Base-by-base conservation (phyloP, 1,284 basidiomycete species). In the Trametes hirsuta region DNA sequence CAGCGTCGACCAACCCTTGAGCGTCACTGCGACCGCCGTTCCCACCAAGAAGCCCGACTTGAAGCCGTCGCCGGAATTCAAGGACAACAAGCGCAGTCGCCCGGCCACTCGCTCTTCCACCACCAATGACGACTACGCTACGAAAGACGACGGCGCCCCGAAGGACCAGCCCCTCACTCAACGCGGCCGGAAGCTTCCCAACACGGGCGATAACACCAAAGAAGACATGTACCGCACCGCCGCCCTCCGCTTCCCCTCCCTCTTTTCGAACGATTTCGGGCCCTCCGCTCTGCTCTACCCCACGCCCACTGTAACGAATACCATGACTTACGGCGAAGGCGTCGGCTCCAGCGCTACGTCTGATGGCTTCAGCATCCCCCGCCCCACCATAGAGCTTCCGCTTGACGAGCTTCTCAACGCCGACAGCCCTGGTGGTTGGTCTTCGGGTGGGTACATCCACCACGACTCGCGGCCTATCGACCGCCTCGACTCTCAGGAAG, bases 341-440 rank as follows among this genome's bases (percentile, higher is more conserved):
- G 78, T 85, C 68, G 80, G 77, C 68, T 56, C 63, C 54, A 66
- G 61, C 47, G 72, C 71, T 42, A 69, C 71, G 50, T 71, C 77
- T 18, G 83, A 85, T 61, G 76, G 79, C 39, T 84, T 92, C 69
- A 82, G 81, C 72, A 85, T 93, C 62, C 72, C 81, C 15, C 84
- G 90, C 11, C 91, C 91, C 0, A 92, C 90, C 36, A 91, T 92
- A 67, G 90, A 92, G 71, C 82, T 93, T 35, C 86, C 87, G 9
- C 81, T 93, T 24, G 90, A 93, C 64, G 90, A 93, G 63, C 79
- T 93, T 58, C 81, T 93, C 63, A 80, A 79, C 66, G 71, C 75
- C 24, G 76, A 77, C 66, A 73, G 69, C 64, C 74, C 76, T 36
- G 70, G 70, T 18, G 68, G 70, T 58, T 77, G 75, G 75, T 69